Conservation (phyloP, 768 basidiomycete species). For the Phlebiopsis flavidoalba region DNA sequence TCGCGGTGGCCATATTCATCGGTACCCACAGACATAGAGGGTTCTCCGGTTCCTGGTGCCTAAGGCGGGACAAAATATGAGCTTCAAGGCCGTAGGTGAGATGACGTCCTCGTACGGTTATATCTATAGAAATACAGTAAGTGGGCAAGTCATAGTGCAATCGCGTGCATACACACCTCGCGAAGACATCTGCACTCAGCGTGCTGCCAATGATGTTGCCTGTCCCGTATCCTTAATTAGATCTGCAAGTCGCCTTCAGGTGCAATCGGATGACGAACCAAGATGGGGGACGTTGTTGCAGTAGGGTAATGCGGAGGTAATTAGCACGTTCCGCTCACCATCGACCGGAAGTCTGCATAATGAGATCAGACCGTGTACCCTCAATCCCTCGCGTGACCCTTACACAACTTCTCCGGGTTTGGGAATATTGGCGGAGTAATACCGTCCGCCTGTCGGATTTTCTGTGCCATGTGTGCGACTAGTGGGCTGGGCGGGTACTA, state of each 20-base stretch:
- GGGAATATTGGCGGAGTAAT: slow-evolving; percentile 38
- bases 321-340: slow-evolving; percentile 83
- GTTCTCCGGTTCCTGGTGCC: slow-evolving; percentile 82
- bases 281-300: slow-evolving; percentile 98
- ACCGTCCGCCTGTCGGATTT: slow-evolving; percentile 37
- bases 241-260: slow-evolving; percentile 5
- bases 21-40: slow-evolving; percentile 93
- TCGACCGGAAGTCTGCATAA: slow-evolving; percentile 62
- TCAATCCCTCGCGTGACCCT: slow-evolving; percentile 13
- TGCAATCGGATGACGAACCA: slow-evolving; percentile 41
- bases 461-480: slow-evolving; percentile 29
- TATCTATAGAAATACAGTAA: background rate
- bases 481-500: background rate
- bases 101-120: slow-evolving; percentile 12
- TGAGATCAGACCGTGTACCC: slow-evolving; percentile 4
- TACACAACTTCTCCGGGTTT: slow-evolving; percentile 41
- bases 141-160: background rate
- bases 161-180: slow-evolving; percentile 52
- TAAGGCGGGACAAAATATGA: slow-evolving; percentile 6
- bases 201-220: slow-evolving; percentile 95
- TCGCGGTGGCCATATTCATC: slow-evolving; percentile 99
- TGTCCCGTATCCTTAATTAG: slow-evolving; percentile 16
- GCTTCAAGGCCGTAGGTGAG: background rate
- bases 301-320: slow-evolving; percentile 94
- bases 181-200: slow-evolving; percentile 95